Evolutionary conservation across 192 early-diverging fungal species (phyloP).

Genomic region (Martensiomyces pterosporus): DNA sequence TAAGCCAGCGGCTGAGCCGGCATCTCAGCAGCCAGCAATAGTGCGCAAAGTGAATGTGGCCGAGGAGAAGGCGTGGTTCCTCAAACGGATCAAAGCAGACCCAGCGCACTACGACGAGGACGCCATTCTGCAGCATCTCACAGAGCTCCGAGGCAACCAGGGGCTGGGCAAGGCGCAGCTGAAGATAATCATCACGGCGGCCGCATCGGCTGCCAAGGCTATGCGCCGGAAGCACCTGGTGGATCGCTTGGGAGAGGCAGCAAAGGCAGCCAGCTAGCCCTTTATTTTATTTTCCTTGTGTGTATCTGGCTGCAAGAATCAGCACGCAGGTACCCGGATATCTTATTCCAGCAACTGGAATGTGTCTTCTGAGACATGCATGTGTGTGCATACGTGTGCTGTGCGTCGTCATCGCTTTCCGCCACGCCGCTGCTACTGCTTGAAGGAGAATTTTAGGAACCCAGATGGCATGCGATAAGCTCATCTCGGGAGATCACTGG

Average conservation of each 20-base stretch:
- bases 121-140: constrained; percentile 26
- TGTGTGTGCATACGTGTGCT: too few relatives aligned
- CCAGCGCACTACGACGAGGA: constrained; percentile 48
- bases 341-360: too few relatives aligned
- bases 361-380: too few relatives aligned
- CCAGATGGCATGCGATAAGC: constrained; percentile 6
- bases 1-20: neutral
- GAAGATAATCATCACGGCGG: constrained; percentile 35
- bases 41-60: constrained; percentile 32
- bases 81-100: constrained; percentile 49
- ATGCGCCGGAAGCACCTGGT: constrained; percentile 49
- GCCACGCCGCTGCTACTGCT: too few relatives aligned
- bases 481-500: neutral
- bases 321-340: too few relatives aligned
- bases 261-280: neutral
- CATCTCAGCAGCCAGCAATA: neutral
- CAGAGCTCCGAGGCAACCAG: constrained; percentile 25
- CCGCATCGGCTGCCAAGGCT: constrained; percentile 33
- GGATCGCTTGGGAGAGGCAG: constrained; percentile 19
- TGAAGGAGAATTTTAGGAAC: too few relatives aligned
- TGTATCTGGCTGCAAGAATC: neutral
- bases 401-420: too few relatives aligned
- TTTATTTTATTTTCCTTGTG: too few relatives aligned
- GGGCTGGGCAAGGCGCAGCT: constrained; percentile 34
- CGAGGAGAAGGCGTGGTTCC: constrained; percentile 41